Base-by-base conservation (phyloP, 2,329 filamentous ascomycete species). In the Bipolaris victoriae region DNA sequence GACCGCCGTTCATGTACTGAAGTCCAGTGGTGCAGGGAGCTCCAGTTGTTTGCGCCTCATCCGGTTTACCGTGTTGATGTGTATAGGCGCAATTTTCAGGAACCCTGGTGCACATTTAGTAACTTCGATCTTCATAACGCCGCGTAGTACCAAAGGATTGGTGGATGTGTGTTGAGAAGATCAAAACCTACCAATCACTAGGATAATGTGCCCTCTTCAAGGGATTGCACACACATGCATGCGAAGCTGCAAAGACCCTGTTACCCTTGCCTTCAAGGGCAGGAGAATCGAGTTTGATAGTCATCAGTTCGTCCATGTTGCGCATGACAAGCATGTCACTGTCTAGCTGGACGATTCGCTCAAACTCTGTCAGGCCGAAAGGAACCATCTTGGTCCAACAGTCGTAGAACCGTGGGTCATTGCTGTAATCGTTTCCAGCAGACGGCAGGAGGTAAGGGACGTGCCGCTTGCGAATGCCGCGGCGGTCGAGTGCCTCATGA, bases 291-390 rank as follows among this genome's bases (percentile, higher is more conserved):
- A 96, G 84, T 59, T 85, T 79, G 46, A 96, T 67, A n/a, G 90
- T 86, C 90, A 96, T 96, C 66, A 96, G 80, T 79, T 96, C 92
- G 75, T 96, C 92, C 90, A 96, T 96, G 78, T 96, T 95, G 68
- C 82, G 82, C 62, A 88, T 77, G 7, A 91, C 87, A 47, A 96
- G 79, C 92, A 96, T 96, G 78, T 96, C 92, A 69, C 88, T 89
- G 77, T 96, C 92, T 53, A 96, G 83, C 78, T 91, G 90, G 39
- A 96, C 89, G 31, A 96, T 85, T 41, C 92, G 86, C 24, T 88
- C 82, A 78, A 93, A 96, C 73, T 92, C 87, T 18, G 82, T 82
- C 35, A 96, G 81, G 16, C 85, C 87, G 75, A 95, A 96, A 9
- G 89, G 86, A 13, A 88, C 85, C 26, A 96, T 85, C 78, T 96